A percentile compares a stretch with the other conserved stretches of the same genome.
phyloP scores from a whole-genome alignment of 495 filamentous ascomycete genomes.

The Paragyromitra xinjiangensis region DNA sequence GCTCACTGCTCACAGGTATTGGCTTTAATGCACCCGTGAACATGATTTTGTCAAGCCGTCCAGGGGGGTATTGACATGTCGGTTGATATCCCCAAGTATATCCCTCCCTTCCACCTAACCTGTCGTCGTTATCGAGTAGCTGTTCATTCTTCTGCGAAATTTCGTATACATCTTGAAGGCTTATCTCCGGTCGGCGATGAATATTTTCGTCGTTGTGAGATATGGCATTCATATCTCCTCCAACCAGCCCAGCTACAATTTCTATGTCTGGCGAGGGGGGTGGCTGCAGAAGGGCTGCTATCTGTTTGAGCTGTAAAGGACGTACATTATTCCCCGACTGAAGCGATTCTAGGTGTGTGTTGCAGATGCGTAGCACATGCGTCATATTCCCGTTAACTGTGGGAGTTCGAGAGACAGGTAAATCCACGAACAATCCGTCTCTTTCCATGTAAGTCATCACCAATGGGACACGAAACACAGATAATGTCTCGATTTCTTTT shows the following conservation, averaged over 20 bases:
- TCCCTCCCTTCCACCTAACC: conserved; percentile 2
- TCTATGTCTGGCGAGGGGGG: background rate
- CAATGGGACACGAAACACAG: conserved; percentile 23
- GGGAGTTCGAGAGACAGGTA: background rate
- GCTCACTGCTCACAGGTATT: background rate
- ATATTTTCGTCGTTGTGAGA: conserved; percentile 24
- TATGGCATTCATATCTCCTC: conserved; percentile 43
- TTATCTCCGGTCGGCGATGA: conserved; percentile 6
- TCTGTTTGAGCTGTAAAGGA: conserved; percentile 22
- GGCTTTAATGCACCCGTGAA: conserved; percentile 26
- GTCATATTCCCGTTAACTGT: background rate
- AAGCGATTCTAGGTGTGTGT: conserved; percentile 44
- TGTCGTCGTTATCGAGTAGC: background rate
- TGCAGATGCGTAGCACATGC: conserved; percentile 32
- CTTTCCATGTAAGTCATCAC: conserved; percentile 19
- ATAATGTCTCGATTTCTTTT: background rate
- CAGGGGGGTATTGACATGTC: conserved; percentile 21
- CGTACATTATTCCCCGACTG: conserved; percentile 25
- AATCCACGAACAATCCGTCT: conserved; percentile 35
- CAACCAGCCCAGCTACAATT: conserved; percentile 35
- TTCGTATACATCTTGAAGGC: conserved; percentile 27
- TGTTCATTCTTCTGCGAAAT: background rate
- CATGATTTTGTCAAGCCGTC: conserved; percentile 39
- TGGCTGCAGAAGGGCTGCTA: conserved; percentile 13
- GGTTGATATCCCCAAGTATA: conserved; percentile 47